Percentiles rank a stretch among this genome's conserved stretches.
These are phyloP conservation scores for Phytophthora ramorum DNA, from an alignment of 352 stramenopile genomes.

Conservation along the genomic window DNA sequence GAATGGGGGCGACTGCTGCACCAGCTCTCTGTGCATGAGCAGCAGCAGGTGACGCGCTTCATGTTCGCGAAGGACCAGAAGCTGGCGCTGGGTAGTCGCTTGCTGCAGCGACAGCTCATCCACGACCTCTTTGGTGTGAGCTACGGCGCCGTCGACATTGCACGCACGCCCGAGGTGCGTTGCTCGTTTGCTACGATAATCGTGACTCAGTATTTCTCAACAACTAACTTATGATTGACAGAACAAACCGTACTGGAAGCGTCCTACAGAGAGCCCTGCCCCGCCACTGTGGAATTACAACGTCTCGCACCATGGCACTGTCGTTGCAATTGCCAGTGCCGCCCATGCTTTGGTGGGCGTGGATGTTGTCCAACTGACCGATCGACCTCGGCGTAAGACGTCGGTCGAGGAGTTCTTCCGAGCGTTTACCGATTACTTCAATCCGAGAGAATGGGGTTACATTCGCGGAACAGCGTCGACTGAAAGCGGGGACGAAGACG, in stretches of 20 bases:
- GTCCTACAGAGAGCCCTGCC: neutral
- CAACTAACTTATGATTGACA: slow-evolving; percentile 17
- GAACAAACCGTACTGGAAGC: slow-evolving; percentile 73
- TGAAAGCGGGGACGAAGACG: slow-evolving; percentile 22
- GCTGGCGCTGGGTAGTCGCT: slow-evolving; percentile 67
- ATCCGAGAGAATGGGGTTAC: slow-evolving; percentile 59
- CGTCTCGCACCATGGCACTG: slow-evolving; percentile 74
- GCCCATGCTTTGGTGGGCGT: slow-evolving; percentile 59
- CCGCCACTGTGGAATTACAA: slow-evolving; percentile 78
- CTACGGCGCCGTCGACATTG: slow-evolving; percentile 52
- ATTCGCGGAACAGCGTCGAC: slow-evolving; percentile 35
- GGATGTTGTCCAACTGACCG: slow-evolving; percentile 66
- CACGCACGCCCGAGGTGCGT: slow-evolving; percentile 62
- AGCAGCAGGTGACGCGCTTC: slow-evolving; percentile 60
- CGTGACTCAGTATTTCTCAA: neutral
- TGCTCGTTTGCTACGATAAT: neutral
- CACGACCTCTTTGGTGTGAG: slow-evolving; percentile 41
- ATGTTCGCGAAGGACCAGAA: slow-evolving; percentile 75
- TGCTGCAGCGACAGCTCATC: slow-evolving; percentile 66
- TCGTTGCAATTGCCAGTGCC: slow-evolving; percentile 72
- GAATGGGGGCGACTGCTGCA: slow-evolving; percentile 47
- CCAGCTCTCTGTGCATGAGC: slow-evolving; percentile 47
- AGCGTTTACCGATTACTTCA: slow-evolving; percentile 70
- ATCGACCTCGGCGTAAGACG: slow-evolving; percentile 46
- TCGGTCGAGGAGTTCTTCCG: slow-evolving; percentile 57